A percentile compares a stretch with the other conserved stretches of the same genome.
Evolutionary conservation across 805 yeast genomes (phyloP).

Genomic region (Barnettozyma populi): DNA sequence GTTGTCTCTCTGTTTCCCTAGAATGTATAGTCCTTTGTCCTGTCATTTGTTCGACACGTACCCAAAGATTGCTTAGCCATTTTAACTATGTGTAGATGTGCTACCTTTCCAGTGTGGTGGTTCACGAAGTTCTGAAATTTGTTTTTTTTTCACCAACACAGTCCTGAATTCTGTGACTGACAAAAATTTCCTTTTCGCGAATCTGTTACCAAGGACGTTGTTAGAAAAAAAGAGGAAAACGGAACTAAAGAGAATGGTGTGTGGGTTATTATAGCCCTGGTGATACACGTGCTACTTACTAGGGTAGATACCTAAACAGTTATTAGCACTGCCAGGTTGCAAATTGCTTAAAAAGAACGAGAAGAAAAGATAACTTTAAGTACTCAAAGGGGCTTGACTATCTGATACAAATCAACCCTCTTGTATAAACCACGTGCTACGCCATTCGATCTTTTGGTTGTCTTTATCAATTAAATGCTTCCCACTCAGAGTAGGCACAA

Average conservation of each 20-base stretch:
- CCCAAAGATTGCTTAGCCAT: conserved; percentile 49
- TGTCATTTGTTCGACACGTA: conserved; percentile 26
- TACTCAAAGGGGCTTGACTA: no score
- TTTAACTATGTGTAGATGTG: conserved; percentile 18
- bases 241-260: not conserved
- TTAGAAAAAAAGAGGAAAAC: no score
- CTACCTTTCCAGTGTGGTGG: conserved; percentile 5
- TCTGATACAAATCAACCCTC: no score
- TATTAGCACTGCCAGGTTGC: no score
- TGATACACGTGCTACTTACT: not conserved
- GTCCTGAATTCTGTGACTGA: conserved; percentile 7
- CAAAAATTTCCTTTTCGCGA: conserved; percentile 2
- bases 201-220: not conserved
- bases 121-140: conserved; percentile 18
- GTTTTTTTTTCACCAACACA: conserved; percentile 10
- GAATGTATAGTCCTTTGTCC: not conserved
- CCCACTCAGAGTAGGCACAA: no score
- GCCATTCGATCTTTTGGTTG: no score
- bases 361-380: no score
- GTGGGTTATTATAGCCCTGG: not conserved
- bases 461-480: no score
- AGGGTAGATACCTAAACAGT: no score
- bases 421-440: no score
- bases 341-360: no score
- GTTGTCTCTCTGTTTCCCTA: not conserved